phyloP scores from a whole-genome alignment of 192 early-diverging fungal genomes.

The Martensiomyces pterosporus region DNA sequence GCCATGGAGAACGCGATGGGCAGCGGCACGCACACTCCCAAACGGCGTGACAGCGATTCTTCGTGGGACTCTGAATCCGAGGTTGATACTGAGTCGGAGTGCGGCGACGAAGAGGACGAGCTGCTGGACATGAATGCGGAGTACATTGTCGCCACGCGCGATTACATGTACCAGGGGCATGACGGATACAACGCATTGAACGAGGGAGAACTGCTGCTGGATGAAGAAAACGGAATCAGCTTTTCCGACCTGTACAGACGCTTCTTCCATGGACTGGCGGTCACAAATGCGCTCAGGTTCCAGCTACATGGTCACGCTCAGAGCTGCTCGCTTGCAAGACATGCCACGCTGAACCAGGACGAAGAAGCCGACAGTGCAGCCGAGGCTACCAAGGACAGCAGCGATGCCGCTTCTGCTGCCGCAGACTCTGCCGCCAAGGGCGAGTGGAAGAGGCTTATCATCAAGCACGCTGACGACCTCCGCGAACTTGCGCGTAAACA shows the following conservation, averaged over 20 bases:
- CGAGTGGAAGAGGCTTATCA: slow-evolving; percentile 28
- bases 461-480: slow-evolving; percentile 35
- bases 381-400: no score
- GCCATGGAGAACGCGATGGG: slow-evolving; percentile 20
- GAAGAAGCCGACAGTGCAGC: not conserved
- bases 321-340: slow-evolving; percentile 21
- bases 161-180: slow-evolving; percentile 60
- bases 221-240: slow-evolving; percentile 60
- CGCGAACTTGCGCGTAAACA: slow-evolving; percentile 13
- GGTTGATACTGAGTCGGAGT: slow-evolving; percentile 22
- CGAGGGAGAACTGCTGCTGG: slow-evolving; percentile 50
- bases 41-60: slow-evolving; percentile 4
- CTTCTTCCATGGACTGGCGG: slow-evolving; percentile 59
- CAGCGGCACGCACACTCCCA: not conserved
- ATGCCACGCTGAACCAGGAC: slow-evolving; percentile 1
- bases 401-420: not conserved
- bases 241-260: slow-evolving; percentile 53
- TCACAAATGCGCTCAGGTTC: slow-evolving; percentile 53
- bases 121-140: slow-evolving; percentile 48
- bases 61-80: slow-evolving; percentile 22
- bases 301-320: slow-evolving; percentile 20
- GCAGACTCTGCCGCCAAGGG: not conserved
- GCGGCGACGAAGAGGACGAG: slow-evolving; percentile 36
- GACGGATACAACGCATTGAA: slow-evolving; percentile 56
- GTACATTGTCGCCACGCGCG: slow-evolving; percentile 56